phyloP scores from a whole-genome alignment of 306 rosid genomes.

The Heteromeles arbutifolia region DNA sequence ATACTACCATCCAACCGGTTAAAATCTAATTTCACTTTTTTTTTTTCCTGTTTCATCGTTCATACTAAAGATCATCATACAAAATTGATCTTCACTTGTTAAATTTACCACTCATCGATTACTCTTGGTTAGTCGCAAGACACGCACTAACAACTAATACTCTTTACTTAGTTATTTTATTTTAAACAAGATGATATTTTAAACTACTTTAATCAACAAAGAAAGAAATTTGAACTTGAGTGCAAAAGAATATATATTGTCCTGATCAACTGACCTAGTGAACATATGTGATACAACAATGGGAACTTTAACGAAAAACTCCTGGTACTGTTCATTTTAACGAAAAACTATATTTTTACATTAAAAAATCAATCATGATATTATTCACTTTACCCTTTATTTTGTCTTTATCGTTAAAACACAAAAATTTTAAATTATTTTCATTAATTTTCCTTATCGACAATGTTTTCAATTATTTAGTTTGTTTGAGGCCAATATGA shows the following conservation, averaged over 20 bases:
- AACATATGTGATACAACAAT: no score
- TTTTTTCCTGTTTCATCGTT: neutral
- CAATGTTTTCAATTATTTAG: neutral
- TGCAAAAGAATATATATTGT: no score
- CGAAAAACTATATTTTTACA: no score
- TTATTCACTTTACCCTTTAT: no score
- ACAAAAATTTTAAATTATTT: rapidly evolving
- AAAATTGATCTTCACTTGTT: neutral
- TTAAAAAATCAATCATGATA: no score
- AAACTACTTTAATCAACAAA: neutral
- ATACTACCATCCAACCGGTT: neutral
- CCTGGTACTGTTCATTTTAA: no score
- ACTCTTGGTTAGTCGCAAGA: neutral
- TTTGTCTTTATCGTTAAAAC: no score
- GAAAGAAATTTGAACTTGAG: no score
- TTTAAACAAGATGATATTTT: neutral
- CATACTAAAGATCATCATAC: neutral
- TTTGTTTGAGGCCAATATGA: neutral
- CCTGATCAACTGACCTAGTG: neutral
- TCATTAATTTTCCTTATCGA: no score
- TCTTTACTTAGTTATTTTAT: neutral
- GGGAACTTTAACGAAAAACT: no score
- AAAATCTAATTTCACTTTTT: neutral
- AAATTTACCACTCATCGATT: neutral
- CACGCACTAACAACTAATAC: neutral